Conservation (phyloP, 805 yeast species). For the Wickerhamomyces rabaulensis region DNA sequence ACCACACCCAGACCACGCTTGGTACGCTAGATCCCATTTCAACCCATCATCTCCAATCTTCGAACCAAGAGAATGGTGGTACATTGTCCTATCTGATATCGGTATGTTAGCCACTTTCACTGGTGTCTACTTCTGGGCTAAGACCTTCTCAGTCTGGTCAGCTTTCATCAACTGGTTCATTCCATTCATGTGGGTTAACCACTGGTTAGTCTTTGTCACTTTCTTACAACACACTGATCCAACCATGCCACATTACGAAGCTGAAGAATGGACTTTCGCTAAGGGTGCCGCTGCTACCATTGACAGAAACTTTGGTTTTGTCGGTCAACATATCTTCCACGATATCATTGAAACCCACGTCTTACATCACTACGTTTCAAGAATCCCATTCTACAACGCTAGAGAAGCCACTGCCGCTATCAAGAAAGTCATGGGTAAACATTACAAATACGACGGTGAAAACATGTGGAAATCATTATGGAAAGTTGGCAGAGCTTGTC, state of each 20-base stretch:
- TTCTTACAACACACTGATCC: conserved; percentile 61
- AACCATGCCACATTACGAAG: conserved; percentile 53
- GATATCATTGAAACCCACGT: conserved; percentile 91
- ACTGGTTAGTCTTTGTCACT: conserved; percentile 61
- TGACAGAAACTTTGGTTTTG: conserved; percentile 55
- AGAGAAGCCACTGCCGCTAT: conserved; percentile 74
- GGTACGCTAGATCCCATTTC: conserved; percentile 43
- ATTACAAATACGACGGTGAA: conserved; percentile 58
- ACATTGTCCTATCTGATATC: conserved; percentile 47
- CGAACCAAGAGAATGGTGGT: conserved; percentile 51
- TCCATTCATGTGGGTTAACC: conserved; percentile 57
- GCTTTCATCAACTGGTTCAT: conserved; percentile 50
- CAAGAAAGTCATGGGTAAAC: conserved; percentile 79
- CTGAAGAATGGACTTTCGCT: conserved; percentile 55
- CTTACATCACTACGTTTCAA: conserved; percentile 75
- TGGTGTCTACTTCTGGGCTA: conserved; percentile 48
- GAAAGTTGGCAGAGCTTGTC: conserved; percentile 59
- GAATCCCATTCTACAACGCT: conserved; percentile 85
- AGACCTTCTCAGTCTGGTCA: conserved; percentile 42
- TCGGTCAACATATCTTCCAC: conserved; percentile 72
- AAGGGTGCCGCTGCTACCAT: conserved; percentile 65
- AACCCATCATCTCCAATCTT: conserved; percentile 52
- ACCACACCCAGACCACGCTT: conserved; percentile 37
- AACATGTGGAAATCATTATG: conserved; percentile 55
- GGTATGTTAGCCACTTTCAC: conserved; percentile 43